phyloP scores from a whole-genome alignment of 1,284 basidiomycete species.

The Hemileia vastatrix region DNA sequence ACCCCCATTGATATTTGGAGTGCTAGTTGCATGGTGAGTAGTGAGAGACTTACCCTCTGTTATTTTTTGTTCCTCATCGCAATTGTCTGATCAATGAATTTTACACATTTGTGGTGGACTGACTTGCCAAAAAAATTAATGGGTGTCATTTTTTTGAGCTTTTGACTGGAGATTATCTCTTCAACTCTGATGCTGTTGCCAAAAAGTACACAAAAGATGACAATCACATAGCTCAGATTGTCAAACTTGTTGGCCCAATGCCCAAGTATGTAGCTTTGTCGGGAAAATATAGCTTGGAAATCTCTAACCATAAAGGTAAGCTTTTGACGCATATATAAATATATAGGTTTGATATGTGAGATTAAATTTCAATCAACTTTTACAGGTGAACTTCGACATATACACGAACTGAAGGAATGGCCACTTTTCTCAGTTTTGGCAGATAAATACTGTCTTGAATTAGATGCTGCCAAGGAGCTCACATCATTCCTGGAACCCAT shows the following conservation, averaged over 20 bases:
- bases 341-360: too few relatives aligned
- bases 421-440: conserved; percentile 78
- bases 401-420: conserved; percentile 88
- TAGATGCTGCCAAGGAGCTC: conserved; percentile 68
- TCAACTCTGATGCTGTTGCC: conserved; percentile 71
- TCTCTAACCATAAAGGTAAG: too few relatives aligned
- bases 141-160: conserved; percentile 82
- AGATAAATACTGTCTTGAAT: conserved; percentile 81
- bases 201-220: conserved; percentile 91
- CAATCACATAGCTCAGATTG: conserved; percentile 96
- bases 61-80: background rate
- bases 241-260: conserved; percentile 84
- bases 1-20: conserved; percentile 93
- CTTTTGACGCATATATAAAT: too few relatives aligned
- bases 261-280: conserved; percentile 73
- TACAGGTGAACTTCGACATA: conserved; percentile 84
- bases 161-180: conserved; percentile 74
- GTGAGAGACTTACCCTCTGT: background rate
- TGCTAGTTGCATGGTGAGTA: conserved; percentile 73
- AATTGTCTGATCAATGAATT: background rate
- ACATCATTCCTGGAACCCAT: conserved; percentile 79
- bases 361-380: too few relatives aligned
- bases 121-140: too few relatives aligned
- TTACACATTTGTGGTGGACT: too few relatives aligned
- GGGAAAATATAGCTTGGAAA: conserved; percentile 88